Evolutionary conservation across 805 yeast species (phyloP).

Genomic region (Candida parachauliodes): DNA sequence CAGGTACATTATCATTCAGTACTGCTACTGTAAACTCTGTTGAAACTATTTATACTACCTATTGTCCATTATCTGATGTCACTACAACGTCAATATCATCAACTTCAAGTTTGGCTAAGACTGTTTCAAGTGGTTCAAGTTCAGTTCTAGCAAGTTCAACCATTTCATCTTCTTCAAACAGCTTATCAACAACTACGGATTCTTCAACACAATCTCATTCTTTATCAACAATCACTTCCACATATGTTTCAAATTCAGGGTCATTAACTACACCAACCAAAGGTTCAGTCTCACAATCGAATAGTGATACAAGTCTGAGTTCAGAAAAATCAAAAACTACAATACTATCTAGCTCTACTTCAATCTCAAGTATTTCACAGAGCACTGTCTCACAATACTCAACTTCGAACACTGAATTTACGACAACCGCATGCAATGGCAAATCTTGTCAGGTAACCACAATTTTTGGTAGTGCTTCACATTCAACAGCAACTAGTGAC

Average conservation of each 20-base stretch:
- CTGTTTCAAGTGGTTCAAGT: background rate
- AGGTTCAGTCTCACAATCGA: no score
- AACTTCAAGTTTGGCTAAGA: background rate
- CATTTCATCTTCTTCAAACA: no score
- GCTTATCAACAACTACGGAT: no score
- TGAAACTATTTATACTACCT: constrained; percentile 17
- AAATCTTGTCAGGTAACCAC: background rate
- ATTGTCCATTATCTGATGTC: constrained; percentile 4
- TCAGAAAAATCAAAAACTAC: no score
- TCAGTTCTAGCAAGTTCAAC: background rate
- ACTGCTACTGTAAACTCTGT: constrained; percentile 22
- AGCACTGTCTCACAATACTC: background rate
- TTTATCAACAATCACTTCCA: no score
- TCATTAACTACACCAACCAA: no score
- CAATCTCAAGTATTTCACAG: background rate
- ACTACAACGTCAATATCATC: background rate
- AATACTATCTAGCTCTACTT: no score
- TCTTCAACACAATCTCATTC: no score
- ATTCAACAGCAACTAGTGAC: background rate
- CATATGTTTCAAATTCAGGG: no score
- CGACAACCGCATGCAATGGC: background rate
- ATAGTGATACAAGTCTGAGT: no score
- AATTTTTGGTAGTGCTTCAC: background rate
- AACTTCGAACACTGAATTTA: background rate
- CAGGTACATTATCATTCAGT: constrained; percentile 21